A percentile compares a stretch with the other conserved stretches of the same genome.
These are phyloP conservation scores for Fusarium sublunatum DNA, from an alignment of 2,329 filamentous ascomycete species.

Conservation along the genomic window DNA sequence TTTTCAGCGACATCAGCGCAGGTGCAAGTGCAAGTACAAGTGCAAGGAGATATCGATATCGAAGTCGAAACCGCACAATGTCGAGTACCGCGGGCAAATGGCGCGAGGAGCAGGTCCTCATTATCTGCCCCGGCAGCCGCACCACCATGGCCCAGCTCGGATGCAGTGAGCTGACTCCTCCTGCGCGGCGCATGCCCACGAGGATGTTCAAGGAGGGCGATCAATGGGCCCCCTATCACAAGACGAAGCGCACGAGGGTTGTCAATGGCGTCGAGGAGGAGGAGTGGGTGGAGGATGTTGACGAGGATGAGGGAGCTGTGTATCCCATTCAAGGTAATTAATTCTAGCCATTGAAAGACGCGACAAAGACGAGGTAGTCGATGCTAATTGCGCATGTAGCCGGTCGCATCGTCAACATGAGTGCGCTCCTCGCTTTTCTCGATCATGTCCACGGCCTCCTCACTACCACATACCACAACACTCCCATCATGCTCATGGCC, in stretches of 20 bases:
- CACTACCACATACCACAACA: constrained; percentile 94
- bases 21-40: constrained; percentile 3
- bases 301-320: constrained; percentile 87
- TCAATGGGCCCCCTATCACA: constrained; percentile 80
- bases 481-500: constrained; percentile 88
- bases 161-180: constrained; percentile 89
- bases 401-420: constrained; percentile 89
- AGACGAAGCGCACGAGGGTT: constrained; percentile 72
- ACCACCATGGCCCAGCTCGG: constrained; percentile 92
- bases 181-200: constrained; percentile 86
- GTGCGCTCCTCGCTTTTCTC: constrained; percentile 91
- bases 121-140: constrained; percentile 86
- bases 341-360: constrained; percentile 4
- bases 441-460: constrained; percentile 91
- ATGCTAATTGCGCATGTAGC: constrained; percentile 55
- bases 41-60: neutral
- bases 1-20: neutral
- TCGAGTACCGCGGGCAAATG: constrained; percentile 68
- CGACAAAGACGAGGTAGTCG: neutral
- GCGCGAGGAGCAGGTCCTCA: constrained; percentile 72
- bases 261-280: constrained; percentile 64
- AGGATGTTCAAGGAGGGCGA: constrained; percentile 94
- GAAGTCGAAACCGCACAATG: constrained; percentile 54
- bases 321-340: constrained; percentile 78
- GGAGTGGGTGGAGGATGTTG: constrained; percentile 88